These are phyloP conservation scores for Incumbomyces lentus DNA, from an alignment of 2,329 filamentous ascomycete species.

Conservation along the genomic window DNA sequence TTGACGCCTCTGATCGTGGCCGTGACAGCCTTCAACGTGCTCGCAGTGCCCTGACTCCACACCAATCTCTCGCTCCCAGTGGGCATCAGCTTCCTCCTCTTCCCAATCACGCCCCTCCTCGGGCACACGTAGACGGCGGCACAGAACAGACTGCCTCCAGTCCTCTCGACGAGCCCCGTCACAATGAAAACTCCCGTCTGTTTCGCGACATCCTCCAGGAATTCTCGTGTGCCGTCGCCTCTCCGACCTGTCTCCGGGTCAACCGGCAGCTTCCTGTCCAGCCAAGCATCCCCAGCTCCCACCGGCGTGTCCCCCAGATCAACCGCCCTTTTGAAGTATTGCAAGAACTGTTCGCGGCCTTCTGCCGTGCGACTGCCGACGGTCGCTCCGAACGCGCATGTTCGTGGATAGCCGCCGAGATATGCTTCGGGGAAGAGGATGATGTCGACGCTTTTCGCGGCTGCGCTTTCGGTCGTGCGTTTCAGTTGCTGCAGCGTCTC, in stretches of 20 bases:
- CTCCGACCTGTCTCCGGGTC: constrained; percentile 41
- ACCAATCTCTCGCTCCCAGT: constrained; percentile 74
- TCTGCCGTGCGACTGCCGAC: constrained; percentile 58
- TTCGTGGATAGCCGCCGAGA: constrained; percentile 82
- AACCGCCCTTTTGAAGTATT: constrained; percentile 67
- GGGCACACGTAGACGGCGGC: constrained; percentile 74
- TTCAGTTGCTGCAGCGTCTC: constrained; percentile 59
- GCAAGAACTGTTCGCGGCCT: constrained; percentile 71
- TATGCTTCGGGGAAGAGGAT: constrained; percentile 88
- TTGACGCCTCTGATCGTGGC: constrained; percentile 69
- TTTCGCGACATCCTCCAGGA: constrained; percentile 62
- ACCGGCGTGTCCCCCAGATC: constrained; percentile 70
- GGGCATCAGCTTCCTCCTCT: constrained; percentile 88
- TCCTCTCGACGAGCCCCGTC: constrained; percentile 66
- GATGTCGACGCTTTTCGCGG: constrained; percentile 50
- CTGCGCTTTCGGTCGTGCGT: constrained; percentile 53
- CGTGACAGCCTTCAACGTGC: constrained; percentile 67
- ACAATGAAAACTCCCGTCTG: constrained; percentile 76
- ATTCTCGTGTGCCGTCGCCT: constrained; percentile 70
- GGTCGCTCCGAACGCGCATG: constrained; percentile 62
- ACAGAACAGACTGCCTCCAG: constrained; percentile 77
- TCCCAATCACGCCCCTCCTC: constrained; percentile 60
- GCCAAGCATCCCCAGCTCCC: constrained; percentile 64
- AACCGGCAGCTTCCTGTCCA: constrained; percentile 49
- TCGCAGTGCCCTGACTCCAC: constrained; percentile 77